Evolutionary conservation across 768 basidiomycete genomes (phyloP), one percentile per base, ranked within the genome.

Genomic region (Grammothele lineata): DNA sequence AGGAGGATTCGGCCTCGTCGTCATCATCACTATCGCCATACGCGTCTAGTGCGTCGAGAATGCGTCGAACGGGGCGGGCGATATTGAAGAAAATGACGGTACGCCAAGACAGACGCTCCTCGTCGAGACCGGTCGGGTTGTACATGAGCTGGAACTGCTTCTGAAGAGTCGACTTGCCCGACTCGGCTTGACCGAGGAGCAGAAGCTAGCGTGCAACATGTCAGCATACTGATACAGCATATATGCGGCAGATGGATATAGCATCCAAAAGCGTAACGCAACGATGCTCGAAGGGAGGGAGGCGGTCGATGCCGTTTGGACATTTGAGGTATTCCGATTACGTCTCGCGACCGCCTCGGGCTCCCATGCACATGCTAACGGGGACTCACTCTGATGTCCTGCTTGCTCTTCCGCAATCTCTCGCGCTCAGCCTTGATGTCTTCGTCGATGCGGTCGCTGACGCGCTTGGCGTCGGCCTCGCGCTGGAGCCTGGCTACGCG

Each of bases 131-230:
- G 47, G 77, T 73, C 3, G 85, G 81, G 18, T 85, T 83, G 59
- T 89, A 87, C 62, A 81, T 81, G 1, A 90, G 72, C 60, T 91
- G 87, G 59, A 91, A 88, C 63, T 91, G 87, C 60, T 90, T 90
- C 59, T 85, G 85, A 8, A 91, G 72, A 2, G 89, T 92, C 2
- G 86, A 88, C 66, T 92, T 92, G 27, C 87, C 87, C 67, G 66
- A 69, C 56, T 87, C 87, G 49, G 87, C 85, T 59, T 90, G 87
- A 15, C 87, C 87, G 24, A 90, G 74, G 8, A 89, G 72, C 70
- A 89, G 79, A 27, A 87, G 52, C 62, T 64, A 23, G 10, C 26
- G 22, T 85, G 87, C 59, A 85, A 61, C 86, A 86, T 65, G 85
- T 43, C 17, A 43, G 42, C 22, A 22, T n/a, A n/a, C n/a, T n/a